Base-by-base conservation (phyloP, 2,329 filamentous ascomycete species). In the Alternaria alternata region DNA sequence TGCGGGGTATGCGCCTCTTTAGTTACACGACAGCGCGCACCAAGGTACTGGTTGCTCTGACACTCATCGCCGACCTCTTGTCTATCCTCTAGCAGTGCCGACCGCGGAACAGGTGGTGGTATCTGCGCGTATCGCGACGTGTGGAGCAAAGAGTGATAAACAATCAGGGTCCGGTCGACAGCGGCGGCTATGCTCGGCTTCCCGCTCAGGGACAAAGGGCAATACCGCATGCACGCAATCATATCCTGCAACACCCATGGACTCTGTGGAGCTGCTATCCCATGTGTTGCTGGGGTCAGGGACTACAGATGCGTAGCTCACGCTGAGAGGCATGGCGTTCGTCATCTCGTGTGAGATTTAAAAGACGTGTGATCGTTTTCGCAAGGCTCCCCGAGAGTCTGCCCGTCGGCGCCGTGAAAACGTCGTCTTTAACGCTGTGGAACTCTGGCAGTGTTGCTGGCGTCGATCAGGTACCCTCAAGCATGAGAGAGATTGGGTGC, bases 111-210 rank as follows among this genome's bases (percentile, higher is more conserved):
- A 44, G 49, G 14, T 43, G 48, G 30, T 48, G 34, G 48, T 30
- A 44, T 28, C 42, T 26, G 62, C 58, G 62, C 64, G 43, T 66
- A 61, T 59, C 62, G 59, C 54, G 61, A 59, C 39, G 26, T 54
- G 42, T 54, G 42, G 41, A 57, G 39, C 49, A 51, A 54, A 49
- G 43, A 41, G 39, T 38, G 51, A 52, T 44, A 39, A 46, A 24
- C 6, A 34, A 34, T 38, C 59, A 62, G 59, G 59, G 49, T 51
- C 56, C 42, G 30, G 38, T 60, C 52, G 52, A 44, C 56, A 47
- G 59, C 62, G 54, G 61, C 66, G 67, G 66, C 60, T 69, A 71
- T 51, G 59, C 57, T 65, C 67, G 65, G 65, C 60, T 62, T 64
- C 44, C 56, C 46, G 46, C 28, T 59, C 52, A 59, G 63, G 59